phyloP scores from a whole-genome alignment of 2,329 filamentous ascomycete genomes.

The Cladophialophora yegresii region DNA sequence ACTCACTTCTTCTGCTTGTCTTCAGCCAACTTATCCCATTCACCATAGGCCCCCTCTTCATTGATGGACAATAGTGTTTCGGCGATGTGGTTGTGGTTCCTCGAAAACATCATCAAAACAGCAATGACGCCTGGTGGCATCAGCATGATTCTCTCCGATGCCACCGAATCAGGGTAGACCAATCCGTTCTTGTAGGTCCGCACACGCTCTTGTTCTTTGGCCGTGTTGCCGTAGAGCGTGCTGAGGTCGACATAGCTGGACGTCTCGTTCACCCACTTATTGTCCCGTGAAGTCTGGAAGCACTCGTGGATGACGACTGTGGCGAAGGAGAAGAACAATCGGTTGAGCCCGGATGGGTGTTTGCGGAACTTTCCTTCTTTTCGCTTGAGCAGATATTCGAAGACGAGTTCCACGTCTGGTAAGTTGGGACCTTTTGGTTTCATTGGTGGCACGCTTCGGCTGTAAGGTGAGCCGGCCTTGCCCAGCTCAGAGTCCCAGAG shows the following conservation, averaged over 20 bases:
- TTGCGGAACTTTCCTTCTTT: slow-evolving; percentile 44
- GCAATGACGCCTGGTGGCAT: slow-evolving; percentile 52
- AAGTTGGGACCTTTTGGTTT: slow-evolving; percentile 55
- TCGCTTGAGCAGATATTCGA: slow-evolving; percentile 50
- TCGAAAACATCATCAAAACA: slow-evolving; percentile 48
- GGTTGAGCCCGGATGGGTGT: slow-evolving; percentile 51
- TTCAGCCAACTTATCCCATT: slow-evolving; percentile 40
- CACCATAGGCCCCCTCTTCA: slow-evolving; percentile 48
- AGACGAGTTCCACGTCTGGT: slow-evolving; percentile 53
- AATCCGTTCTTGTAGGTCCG: slow-evolving; percentile 49
- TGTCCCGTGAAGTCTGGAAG: slow-evolving; percentile 47
- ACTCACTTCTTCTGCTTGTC: slow-evolving; percentile 6
- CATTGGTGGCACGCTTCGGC: slow-evolving; percentile 49
- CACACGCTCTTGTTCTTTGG: slow-evolving; percentile 47
- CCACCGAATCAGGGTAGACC: slow-evolving; percentile 50
- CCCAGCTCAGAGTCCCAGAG: slow-evolving; percentile 56
- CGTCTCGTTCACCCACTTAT: slow-evolving; percentile 51
- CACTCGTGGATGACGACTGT: slow-evolving; percentile 54
- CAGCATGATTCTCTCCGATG: slow-evolving; percentile 51
- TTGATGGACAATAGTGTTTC: slow-evolving; percentile 47
- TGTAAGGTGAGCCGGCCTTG: slow-evolving; percentile 54
- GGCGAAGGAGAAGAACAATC: slow-evolving; percentile 53
- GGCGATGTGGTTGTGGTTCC: slow-evolving; percentile 51
- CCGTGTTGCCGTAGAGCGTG: slow-evolving; percentile 51
- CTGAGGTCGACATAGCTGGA: slow-evolving; percentile 53